phyloP scores from a whole-genome alignment of 1,284 basidiomycete species.

The Boletus smithii region DNA sequence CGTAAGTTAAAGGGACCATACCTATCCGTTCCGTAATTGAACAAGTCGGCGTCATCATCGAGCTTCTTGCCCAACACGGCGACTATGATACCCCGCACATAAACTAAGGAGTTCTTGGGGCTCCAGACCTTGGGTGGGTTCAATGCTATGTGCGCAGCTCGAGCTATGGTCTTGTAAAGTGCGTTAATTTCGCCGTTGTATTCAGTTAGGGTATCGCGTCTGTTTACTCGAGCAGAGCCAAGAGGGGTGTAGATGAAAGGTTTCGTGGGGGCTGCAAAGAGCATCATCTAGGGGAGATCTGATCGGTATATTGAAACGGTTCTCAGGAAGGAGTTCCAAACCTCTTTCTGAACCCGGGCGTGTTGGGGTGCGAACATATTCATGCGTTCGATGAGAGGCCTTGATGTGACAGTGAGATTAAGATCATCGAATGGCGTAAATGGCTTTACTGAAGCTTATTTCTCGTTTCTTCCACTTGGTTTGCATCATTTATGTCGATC shows the following conservation, averaged over 20 bases:
- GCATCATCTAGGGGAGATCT: neutral
- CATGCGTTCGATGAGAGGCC: neutral
- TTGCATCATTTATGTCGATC: conserved; percentile 25
- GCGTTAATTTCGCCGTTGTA: neutral
- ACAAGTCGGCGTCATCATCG: conserved; percentile 10
- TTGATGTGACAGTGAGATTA: neutral
- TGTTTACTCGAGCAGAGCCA: neutral
- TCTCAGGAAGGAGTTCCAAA: neutral
- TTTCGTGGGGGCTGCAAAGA: neutral
- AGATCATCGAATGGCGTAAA: neutral
- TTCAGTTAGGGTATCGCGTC: neutral
- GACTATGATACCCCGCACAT: conserved; percentile 13
- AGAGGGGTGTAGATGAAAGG: neutral
- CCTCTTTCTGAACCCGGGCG: neutral
- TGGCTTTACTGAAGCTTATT: neutral
- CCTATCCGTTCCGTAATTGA: conserved; percentile 16
- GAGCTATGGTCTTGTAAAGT: neutral
- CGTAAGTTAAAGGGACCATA: neutral
- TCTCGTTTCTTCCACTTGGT: conserved; percentile 11
- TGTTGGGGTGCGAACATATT: neutral
- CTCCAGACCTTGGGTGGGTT: conserved; percentile 8
- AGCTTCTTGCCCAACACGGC: conserved; percentile 14
- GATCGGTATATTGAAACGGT: too few species aligned
- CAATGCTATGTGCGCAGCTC: neutral
- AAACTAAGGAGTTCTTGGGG: conserved; percentile 12